These are phyloP conservation scores for Cryptococcus sp. DNA, from an alignment of 1,284 basidiomycete genomes.

Conservation along the genomic window DNA sequence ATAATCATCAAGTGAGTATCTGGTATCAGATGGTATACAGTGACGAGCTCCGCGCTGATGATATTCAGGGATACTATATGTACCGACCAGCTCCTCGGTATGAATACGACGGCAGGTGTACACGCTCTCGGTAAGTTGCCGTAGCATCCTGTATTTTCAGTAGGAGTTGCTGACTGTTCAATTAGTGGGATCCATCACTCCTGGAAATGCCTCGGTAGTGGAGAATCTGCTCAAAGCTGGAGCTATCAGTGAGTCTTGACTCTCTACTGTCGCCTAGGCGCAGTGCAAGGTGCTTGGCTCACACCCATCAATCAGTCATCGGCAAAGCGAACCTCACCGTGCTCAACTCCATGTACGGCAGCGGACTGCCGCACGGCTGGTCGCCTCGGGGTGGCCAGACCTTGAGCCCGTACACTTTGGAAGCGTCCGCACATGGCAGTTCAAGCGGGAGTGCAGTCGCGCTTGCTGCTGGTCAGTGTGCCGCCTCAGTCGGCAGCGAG, in stretches of 20 bases:
- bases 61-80: too few species aligned
- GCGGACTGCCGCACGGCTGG: conserved; percentile 5
- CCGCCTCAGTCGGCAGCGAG: conserved; percentile 3
- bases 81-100: too few species aligned
- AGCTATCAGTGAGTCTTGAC: conserved; percentile 8
- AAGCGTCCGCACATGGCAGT: neutral
- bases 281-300: too few species aligned
- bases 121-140: too few species aligned
- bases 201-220: conserved; percentile 2
- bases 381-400: conserved; percentile 11
- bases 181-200: neutral
- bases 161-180: too few species aligned
- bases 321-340: conserved; percentile 11
- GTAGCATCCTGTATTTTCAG: too few species aligned
- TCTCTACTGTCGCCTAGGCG: too few species aligned
- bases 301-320: conserved; percentile 1
- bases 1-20: too few species aligned
- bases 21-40: too few species aligned
- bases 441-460: conserved; percentile 11
- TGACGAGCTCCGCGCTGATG: too few species aligned
- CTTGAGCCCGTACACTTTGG: neutral
- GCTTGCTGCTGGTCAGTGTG: conserved; percentile 8
- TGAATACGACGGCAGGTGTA: too few species aligned
- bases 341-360: neutral
- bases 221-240: conserved; percentile 7